A percentile compares a stretch with the other conserved stretches of the same genome.
Evolutionary conservation across 2,329 filamentous ascomycete species (phyloP).

Genomic region (Ascochyta koolunga): DNA sequence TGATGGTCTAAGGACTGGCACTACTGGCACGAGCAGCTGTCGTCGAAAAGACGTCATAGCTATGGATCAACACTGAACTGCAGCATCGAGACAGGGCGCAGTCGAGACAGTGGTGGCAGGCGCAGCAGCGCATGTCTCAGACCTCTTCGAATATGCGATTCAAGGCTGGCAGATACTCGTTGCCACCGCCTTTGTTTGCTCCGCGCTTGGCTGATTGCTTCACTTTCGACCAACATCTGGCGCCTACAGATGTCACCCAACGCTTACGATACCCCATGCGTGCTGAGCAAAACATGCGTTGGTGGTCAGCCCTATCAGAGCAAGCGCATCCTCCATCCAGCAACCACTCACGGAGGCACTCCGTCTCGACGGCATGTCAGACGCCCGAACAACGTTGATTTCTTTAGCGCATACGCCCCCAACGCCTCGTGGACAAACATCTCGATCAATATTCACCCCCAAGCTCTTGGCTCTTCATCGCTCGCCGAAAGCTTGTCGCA

Average conservation of each 20-base stretch:
- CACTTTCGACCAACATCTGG: neutral
- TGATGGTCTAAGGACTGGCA: no score
- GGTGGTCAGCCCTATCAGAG: slow-evolving; percentile 7
- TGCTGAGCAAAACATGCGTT: slow-evolving; percentile 1
- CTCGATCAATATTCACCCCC: neutral
- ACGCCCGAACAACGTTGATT: neutral
- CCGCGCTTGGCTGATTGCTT: neutral
- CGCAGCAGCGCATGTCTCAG: neutral
- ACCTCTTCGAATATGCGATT: neutral
- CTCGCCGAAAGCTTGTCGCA: slow-evolving; percentile 2
- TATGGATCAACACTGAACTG: no score
- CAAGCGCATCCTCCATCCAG: neutral
- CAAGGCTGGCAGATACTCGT: slow-evolving; percentile 1
- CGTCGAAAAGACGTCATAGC: no score
- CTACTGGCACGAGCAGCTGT: no score
- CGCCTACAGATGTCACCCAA: neutral
- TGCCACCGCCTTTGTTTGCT: neutral
- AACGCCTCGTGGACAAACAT: slow-evolving; percentile 4
- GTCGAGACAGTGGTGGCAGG: neutral
- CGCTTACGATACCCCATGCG: slow-evolving; percentile 3
- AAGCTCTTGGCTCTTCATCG: neutral
- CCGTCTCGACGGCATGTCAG: slow-evolving; percentile 3
- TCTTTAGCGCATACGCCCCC: slow-evolving; percentile 2
- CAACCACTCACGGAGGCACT: slow-evolving; percentile 1
- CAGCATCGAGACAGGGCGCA: slow-evolving; percentile 1